Evolutionary conservation across 2,329 filamentous ascomycete species (phyloP), one percentile per base, ranked within the genome.

Genomic region (Bisporella sp.): DNA sequence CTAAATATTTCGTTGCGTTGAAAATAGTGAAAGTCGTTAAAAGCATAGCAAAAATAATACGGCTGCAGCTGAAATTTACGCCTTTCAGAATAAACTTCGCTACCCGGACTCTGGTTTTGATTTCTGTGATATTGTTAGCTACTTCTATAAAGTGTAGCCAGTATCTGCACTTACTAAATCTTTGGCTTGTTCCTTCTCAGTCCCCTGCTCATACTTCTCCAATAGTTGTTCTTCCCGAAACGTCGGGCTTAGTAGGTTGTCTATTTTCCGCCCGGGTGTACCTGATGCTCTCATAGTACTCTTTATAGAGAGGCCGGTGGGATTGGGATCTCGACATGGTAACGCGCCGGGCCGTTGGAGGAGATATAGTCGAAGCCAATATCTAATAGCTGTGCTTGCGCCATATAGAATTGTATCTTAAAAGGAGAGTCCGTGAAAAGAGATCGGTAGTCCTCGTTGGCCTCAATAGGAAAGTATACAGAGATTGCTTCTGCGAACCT

Each of bases 41-140:
- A 49, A 99, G 74, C 81, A 99, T 93, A 55, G 90, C 77, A 51
- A 99, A 79, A 58, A 99, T 89, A 66, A 99, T 96, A 54, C 97
- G 77, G 68, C 88, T 92, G 76, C 93, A 99, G 69, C 89, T 90
- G 70, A 99, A 97, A 77, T 92, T 96, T 71, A 97, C 87, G 50
- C 89, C 86, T 58, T 93, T 86, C n/a, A 99, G 83, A 55, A 95
- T 82, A 62, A 97, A 85, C 74, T 99, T 99, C 60, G 92, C 93
- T 69, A 97, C 77, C 45, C 93, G 84, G 33, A 97, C 91, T 59
- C 89, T 82, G 35, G 85, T 85, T 73, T 96, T 97, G 68, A 95
- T 81, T 85, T 95, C 92, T 96, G 65, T 44, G 59, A 60, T 67
- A 61, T 63, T 55, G 67, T 76, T 68, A 75, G 66, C 48, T 42